Percentiles rank a stretch among this genome's conserved stretches.
These are phyloP conservation scores for Eucalyptus erythrocorys DNA, from an alignment of 345 rosid species.

Conservation along the genomic window DNA sequence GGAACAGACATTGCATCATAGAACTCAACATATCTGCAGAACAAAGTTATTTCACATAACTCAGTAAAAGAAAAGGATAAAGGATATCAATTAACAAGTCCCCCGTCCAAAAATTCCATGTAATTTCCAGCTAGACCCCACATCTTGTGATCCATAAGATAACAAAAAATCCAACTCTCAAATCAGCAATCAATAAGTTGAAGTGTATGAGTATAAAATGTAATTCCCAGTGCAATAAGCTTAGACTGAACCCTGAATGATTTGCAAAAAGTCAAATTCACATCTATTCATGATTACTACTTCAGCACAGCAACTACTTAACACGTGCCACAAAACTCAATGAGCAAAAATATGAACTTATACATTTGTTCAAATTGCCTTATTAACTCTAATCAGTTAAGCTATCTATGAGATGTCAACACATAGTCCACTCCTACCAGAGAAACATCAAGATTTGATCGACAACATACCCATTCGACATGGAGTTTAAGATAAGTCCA, in stretches of 20 bases:
- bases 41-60: not conserved
- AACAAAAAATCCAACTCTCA: not conserved
- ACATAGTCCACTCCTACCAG: not conserved
- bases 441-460: not conserved
- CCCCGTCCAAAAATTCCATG: not conserved
- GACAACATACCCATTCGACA: not conserved
- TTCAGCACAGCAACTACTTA: not conserved
- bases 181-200: not conserved
- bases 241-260: not conserved
- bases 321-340: not conserved
- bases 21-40: conserved; percentile 79
- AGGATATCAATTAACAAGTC: not conserved
- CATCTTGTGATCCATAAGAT: not conserved
- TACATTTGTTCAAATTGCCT: not conserved
- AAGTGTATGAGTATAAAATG: not conserved
- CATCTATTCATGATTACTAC: not conserved
- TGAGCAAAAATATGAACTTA: not conserved
- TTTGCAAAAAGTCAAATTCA: not conserved
- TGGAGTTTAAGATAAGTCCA: not conserved
- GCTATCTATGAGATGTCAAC: not conserved
- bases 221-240: not conserved
- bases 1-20: conserved; percentile 99
- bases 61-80: not conserved
- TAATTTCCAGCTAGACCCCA: not conserved
- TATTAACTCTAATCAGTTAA: not conserved